These are phyloP conservation scores for Astragalus glycyphyllos DNA, from an alignment of 306 rosid genomes.

Conservation along the genomic window DNA sequence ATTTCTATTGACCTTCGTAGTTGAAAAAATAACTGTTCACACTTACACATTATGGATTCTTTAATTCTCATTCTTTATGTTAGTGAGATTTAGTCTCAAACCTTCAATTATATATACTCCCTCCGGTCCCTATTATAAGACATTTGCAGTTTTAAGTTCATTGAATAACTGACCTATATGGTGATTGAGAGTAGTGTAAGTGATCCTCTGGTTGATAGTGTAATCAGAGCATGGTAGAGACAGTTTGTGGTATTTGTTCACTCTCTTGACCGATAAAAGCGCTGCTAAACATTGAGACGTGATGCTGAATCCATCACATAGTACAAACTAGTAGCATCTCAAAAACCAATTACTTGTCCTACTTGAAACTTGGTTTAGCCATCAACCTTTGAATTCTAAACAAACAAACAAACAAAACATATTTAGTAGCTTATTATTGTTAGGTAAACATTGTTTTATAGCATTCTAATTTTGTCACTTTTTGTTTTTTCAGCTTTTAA, in stretches of 20 bases:
- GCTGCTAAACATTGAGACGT: slow-evolving; percentile 40
- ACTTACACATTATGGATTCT: slow-evolving; percentile 44
- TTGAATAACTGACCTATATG: too few relatives aligned
- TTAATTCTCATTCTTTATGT: slow-evolving; percentile 35
- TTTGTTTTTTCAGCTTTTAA: slow-evolving; percentile 29
- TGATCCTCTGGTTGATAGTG: slow-evolving; percentile 40
- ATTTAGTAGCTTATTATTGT: not conserved
- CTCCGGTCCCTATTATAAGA: too few relatives aligned
- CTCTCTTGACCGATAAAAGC: slow-evolving; percentile 45
- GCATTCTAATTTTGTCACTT: slow-evolving; percentile 33
- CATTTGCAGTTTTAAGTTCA: too few relatives aligned
- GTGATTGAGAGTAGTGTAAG: slow-evolving; percentile 3
- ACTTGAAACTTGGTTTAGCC: not conserved
- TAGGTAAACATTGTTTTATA: slow-evolving; percentile 19
- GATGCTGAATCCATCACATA: slow-evolving; percentile 48
- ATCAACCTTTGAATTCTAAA: slow-evolving; percentile 13
- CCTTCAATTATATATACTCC: slow-evolving; percentile 8
- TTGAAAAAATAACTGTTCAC: slow-evolving; percentile 35
- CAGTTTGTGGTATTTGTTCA: slow-evolving; percentile 48
- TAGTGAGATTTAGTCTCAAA: not conserved
- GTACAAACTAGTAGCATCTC: slow-evolving; percentile 45
- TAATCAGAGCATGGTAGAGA: slow-evolving; percentile 40
- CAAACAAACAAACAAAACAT: not conserved
- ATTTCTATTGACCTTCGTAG: slow-evolving; percentile 42
- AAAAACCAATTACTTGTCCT: slow-evolving; percentile 36